Conservation (phyloP, 1,284 basidiomycete species). For the Tylopilus sp. region DNA sequence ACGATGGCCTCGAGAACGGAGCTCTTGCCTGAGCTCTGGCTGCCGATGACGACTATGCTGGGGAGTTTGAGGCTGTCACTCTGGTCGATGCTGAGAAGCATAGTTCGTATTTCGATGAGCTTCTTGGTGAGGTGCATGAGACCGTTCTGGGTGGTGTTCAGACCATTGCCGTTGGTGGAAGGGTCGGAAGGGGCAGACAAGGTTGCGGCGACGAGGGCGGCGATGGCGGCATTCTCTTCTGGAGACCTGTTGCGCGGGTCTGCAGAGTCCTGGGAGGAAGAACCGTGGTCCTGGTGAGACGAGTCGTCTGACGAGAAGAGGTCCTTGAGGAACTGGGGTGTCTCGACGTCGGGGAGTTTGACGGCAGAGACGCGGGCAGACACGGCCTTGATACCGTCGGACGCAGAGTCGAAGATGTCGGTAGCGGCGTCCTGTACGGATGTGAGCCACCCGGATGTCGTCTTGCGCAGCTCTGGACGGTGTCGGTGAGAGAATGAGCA, state of each 20-base stretch:
- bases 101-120: constrained; percentile 95
- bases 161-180: constrained; percentile 50
- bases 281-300: constrained; percentile 29
- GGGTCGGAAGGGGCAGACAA: constrained; percentile 79
- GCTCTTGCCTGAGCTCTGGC: constrained; percentile 98
- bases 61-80: constrained; percentile 94
- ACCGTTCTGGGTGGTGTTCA: constrained; percentile 68
- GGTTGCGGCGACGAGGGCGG: constrained; percentile 78
- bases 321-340: constrained; percentile 80
- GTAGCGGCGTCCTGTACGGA: constrained; percentile 76
- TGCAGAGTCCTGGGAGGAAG: constrained; percentile 39
- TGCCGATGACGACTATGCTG: constrained; percentile 98
- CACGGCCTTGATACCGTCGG: constrained; percentile 70
- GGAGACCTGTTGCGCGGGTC: constrained; percentile 53
- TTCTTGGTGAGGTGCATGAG: constrained; percentile 95
- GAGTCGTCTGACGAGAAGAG: constrained; percentile 62
- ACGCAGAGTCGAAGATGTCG: constrained; percentile 73
- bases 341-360: constrained; percentile 73
- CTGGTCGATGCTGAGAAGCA: constrained; percentile 96
- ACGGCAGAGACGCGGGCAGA: constrained; percentile 68
- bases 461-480: constrained; percentile 72
- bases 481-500: background rate
- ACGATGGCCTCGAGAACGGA: constrained; percentile 98
- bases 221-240: constrained; percentile 70
- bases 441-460: constrained; percentile 72